Evolutionary conservation across 2,329 filamentous ascomycete species (phyloP).

Genomic region (Diaporthe batatas): DNA sequence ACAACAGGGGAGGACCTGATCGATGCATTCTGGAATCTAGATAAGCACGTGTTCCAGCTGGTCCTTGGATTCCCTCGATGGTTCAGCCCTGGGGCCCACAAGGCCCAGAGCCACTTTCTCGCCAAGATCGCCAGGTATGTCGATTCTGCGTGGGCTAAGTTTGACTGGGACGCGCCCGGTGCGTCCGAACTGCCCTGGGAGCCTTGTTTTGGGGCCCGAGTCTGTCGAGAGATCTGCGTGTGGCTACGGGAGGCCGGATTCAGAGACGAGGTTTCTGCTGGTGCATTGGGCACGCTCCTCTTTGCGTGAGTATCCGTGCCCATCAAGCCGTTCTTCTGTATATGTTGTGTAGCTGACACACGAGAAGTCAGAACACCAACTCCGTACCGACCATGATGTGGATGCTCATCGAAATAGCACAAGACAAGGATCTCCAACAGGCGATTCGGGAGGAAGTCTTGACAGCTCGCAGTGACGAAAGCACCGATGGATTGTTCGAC

Average conservation of each 20-base stretch:
- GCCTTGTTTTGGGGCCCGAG: slow-evolving; percentile 42
- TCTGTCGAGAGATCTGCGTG: slow-evolving; percentile 34
- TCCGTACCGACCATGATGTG: slow-evolving; percentile 43
- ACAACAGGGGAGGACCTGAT: slow-evolving; percentile 40
- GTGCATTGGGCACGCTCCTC: slow-evolving; percentile 23
- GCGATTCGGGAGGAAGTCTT: slow-evolving; percentile 38
- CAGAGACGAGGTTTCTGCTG: not conserved
- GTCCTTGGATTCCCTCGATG: slow-evolving; percentile 41
- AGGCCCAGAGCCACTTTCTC: slow-evolving; percentile 36
- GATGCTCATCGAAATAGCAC: slow-evolving; percentile 43
- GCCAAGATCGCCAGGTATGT: slow-evolving; percentile 30
- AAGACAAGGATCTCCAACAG: slow-evolving; percentile 36
- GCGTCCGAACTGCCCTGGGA: slow-evolving; percentile 43
- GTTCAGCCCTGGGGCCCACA: slow-evolving; percentile 38
- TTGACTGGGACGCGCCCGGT: slow-evolving; percentile 39
- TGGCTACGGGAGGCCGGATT: slow-evolving; percentile 37
- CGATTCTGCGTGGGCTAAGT: slow-evolving; percentile 1
- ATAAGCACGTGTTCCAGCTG: slow-evolving; percentile 38
- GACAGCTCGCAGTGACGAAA: not conserved
- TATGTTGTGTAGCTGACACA: not conserved
- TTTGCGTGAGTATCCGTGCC: too few species aligned
- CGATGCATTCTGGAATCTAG: slow-evolving; percentile 44
- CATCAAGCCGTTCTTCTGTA: too few species aligned
- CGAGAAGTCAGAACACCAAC: slow-evolving; percentile 38
- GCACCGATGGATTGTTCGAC: slow-evolving; percentile 41